A percentile compares a stretch with the other conserved stretches of the same genome.
phyloP scores from a whole-genome alignment of 1,139 yeast species.

The Scheffersomyces quercinus region DNA sequence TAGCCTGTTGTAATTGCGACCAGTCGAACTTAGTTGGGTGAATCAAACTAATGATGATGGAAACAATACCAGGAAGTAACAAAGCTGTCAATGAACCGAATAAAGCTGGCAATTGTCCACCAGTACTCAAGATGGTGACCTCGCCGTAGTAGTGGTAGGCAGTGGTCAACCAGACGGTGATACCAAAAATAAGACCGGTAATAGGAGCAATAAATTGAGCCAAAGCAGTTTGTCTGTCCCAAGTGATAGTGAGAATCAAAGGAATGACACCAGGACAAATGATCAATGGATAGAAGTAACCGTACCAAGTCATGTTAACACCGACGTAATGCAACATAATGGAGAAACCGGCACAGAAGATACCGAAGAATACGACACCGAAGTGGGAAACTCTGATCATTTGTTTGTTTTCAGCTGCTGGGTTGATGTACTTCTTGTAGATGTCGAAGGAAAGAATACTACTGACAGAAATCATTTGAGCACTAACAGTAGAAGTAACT shows the following conservation, averaged over 20 bases:
- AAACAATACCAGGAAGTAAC: constrained; percentile 30
- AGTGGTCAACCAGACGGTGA: constrained; percentile 26
- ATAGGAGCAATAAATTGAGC: constrained; percentile 30
- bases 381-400: constrained; percentile 29
- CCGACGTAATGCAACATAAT: constrained; percentile 34
- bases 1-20: constrained; percentile 23
- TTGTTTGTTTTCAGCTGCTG: constrained; percentile 24
- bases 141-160: constrained; percentile 26
- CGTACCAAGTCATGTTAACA: constrained; percentile 34
- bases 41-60: constrained; percentile 26
- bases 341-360: constrained; percentile 30
- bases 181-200: constrained; percentile 22
- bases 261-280: constrained; percentile 41
- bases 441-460: constrained; percentile 32
- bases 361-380: constrained; percentile 29
- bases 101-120: constrained; percentile 34
- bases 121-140: constrained; percentile 23
- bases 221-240: constrained; percentile 31
- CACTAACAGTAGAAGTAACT: constrained; percentile 33
- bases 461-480: constrained; percentile 33
- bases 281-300: constrained; percentile 34
- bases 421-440: constrained; percentile 28
- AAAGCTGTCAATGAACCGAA: constrained; percentile 33
- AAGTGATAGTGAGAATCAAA: constrained; percentile 30
- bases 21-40: constrained; percentile 34